Percentiles rank a stretch among this genome's conserved stretches.
Evolutionary conservation across 352 stramenopile genomes (phyloP).

Genomic region (Thalassiosira livingstoniorum): DNA sequence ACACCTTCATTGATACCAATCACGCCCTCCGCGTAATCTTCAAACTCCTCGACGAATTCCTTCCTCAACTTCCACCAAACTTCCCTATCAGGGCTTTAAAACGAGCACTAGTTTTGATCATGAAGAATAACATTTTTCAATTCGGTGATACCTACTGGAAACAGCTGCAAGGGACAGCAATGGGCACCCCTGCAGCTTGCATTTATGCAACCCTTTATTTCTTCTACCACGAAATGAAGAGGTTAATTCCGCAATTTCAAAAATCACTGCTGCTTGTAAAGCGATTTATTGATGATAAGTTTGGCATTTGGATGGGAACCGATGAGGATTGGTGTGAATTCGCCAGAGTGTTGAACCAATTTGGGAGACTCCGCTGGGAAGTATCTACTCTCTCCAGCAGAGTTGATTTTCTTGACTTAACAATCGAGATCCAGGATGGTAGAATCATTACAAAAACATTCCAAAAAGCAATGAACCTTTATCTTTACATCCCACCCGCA

Average conservation of each 20-base stretch:
- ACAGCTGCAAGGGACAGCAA: constrained; percentile 53
- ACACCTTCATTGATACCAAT: constrained; percentile 31
- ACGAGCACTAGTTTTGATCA: constrained; percentile 28
- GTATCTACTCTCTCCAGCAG: background rate
- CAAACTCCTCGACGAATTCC: background rate
- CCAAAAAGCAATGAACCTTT: constrained; percentile 65
- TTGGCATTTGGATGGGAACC: constrained; percentile 7
- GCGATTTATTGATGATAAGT: constrained; percentile 32
- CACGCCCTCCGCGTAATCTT: constrained; percentile 21
- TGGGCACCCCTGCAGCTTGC: constrained; percentile 45
- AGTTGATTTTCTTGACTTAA: constrained; percentile 21
- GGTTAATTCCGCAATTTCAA: constrained; percentile 15
- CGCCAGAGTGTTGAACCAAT: background rate
- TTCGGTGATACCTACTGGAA: constrained; percentile 43
- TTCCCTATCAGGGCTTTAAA: constrained; percentile 33
- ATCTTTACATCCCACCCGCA: constrained; percentile 51
- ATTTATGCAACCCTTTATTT: constrained; percentile 49
- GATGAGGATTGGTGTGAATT: background rate
- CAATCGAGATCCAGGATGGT: constrained; percentile 15
- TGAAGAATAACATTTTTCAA: constrained; percentile 56
- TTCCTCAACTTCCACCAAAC: background rate
- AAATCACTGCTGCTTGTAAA: constrained; percentile 5
- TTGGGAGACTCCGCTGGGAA: background rate
- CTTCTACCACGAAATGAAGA: constrained; percentile 18
- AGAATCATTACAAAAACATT: constrained; percentile 39